Evolutionary conservation across 2,329 filamentous ascomycete species (phyloP).

Genomic region (Calonectria leucothoes): DNA sequence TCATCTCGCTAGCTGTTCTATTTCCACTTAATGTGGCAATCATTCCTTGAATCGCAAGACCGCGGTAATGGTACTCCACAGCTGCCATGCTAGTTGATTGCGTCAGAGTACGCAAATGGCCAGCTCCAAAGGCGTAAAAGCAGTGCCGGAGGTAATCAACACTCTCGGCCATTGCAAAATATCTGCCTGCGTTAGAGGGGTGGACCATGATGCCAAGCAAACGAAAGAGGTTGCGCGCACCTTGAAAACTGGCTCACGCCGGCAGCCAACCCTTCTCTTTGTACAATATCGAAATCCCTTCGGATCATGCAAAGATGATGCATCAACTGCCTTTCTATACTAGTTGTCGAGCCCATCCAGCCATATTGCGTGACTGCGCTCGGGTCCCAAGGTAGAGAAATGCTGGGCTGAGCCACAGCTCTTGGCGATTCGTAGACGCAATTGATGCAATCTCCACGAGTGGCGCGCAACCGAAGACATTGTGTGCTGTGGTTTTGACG

Average conservation of each 20-base stretch:
- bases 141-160: background rate
- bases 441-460: background rate
- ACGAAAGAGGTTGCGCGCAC: background rate
- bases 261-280: background rate
- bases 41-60: background rate
- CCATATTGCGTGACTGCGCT: background rate
- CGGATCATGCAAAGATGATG: background rate
- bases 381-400: background rate
- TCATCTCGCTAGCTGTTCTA: background rate
- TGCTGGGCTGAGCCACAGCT: background rate
- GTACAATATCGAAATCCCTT: background rate
- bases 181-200: background rate
- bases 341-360: background rate
- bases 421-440: background rate
- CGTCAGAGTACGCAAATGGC: background rate
- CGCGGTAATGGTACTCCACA: conserved; percentile 1
- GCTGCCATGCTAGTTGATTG: background rate
- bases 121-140: background rate
- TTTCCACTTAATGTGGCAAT: background rate
- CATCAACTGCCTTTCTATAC: background rate
- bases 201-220: too few relatives aligned
- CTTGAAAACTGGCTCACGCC: background rate
- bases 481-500: background rate
- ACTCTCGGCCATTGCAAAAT: background rate
- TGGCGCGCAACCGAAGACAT: background rate